Evolutionary conservation across 768 basidiomycete species (phyloP), one percentile per base, ranked within the genome.

Genomic region (Collybiopsis luxurians): DNA sequence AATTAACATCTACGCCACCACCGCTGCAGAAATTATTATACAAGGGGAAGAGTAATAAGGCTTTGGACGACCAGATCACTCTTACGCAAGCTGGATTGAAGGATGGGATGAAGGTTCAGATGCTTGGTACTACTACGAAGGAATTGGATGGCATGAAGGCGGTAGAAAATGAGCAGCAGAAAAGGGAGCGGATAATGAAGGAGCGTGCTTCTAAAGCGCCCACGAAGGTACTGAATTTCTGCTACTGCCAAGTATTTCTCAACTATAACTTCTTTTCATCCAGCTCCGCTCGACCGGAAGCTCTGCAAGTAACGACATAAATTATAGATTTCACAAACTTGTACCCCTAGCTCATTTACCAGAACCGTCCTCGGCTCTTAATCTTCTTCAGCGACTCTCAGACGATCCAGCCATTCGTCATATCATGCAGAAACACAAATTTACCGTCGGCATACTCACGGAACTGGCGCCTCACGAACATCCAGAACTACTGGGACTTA

Each of bases 391-490:
- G 11, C 82, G 78, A 49, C 75, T 91, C 2, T 75, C 89, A 9
- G 73, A 80, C n/a, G 90, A 92, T 63, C 83, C 85, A 4, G 88
- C 86, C 0, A 86, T 90, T 46, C 73, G 69, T 21, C 82, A 88
- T 65, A 67, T 92, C 56, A 90, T 92, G 89, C 79, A 78, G 60
- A 75, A 74, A 59, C 88, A 92, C 68, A 67, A 82, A 57, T 85
- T 89, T 61, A 75, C 82, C 0, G 87, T 92, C 4, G 84, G 85
- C 0, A 59, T 86, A 2, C 73, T 91, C 43, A 90, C 89, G 1
- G 89, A 92, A 69, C 81, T 92, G 17, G 89, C 88, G 15, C 89
- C 89, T 0, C 88, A 89, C 56, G 89, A 90, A 64, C 79, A 86
- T 56, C 88, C 89, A 0, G 73, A 81, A 27, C 68, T 91, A 10